Base-by-base conservation (phyloP, 441 rosid genomes). In the Croton setiger region DNA sequence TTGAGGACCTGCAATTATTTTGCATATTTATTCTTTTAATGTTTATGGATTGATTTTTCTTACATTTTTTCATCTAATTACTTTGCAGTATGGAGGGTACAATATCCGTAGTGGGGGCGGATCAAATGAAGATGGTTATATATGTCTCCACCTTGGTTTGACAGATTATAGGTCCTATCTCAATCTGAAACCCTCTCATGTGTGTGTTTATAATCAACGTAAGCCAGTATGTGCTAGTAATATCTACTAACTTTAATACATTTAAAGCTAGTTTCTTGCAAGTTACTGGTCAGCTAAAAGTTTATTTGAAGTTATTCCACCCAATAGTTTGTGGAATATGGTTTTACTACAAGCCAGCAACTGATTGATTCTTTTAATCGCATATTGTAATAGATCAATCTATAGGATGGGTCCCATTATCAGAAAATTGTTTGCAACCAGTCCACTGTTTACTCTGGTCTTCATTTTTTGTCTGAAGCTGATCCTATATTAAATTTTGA, bases 131-230 rank as follows among this genome's bases (percentile, higher is more conserved):
- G 81, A 74, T 70, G 74, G 71, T 70, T 76, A 66, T 61, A 84
- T 81, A 1, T 80, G 84, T 71, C 90, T 93, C 56, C 82, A 79
- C 76, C 96, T 93, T 79, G 98, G 97, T 62, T 70, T 91, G 81
- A 89, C 97, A 62, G 94, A 89, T 80, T 93, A 93, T 75, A 89
- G 89, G 96, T 91, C 64, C 65, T 73, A 12, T 56, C 72, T 47
- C 27, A n/a, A 54, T 69, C 18, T 5, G n/a, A 23, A 41, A 47
- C 53, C 21, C 61, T 69, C 21, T 8, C 27, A 23, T 53, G n/a
- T 57, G 35, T 35, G 0, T 43, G 14, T 20, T 21, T 59, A 18
- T 12, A 23, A 6, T 44, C 11, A 15, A 27, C 37, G 48, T 21
- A 27, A 14, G 21, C 39, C 49, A 37, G 36, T 45, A 15, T 18